Base-by-base conservation (phyloP, 1,284 basidiomycete genomes). In the Trichosporon sp. region DNA sequence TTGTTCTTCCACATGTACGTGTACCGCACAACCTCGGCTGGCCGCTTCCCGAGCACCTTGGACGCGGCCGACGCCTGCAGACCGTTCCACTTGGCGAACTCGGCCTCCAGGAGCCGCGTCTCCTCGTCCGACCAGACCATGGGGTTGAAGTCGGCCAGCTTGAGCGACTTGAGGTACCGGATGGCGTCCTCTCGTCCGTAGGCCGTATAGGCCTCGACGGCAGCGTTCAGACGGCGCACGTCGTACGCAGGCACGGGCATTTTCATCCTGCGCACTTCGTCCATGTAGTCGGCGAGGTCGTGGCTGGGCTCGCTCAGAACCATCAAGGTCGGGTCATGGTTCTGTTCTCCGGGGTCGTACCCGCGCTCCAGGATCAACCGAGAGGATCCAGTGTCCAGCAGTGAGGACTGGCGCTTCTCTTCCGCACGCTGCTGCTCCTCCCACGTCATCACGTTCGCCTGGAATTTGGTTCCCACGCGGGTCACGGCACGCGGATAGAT, bases 401-500 rank as follows among this genome's bases (percentile, higher is more conserved):
- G 69, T 1, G 64, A 68, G 1, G 70, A 63, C 25, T 72, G 66
- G 23, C 73, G 73, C 27, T 68, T 65, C 23, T 65, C 64, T 53
- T 77, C 77, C 7, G 71, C 71, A 5, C 63, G 76, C 62, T 75
- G 73, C 65, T 83, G 80, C 63, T 83, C 80, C 67, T 82, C 79
- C 80, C 81, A 83, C 0, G 78, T 70, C 5, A 78, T 76, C 13
- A 83, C 80, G 58, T 75, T 86, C 8, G 89, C 91, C 80, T 98
- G 95, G 79, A 88, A 98, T 78, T 92, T 95, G 64, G 89, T 87
- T 3, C 95, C 95, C 27, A 93, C 86, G 18, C 95, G 89, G 15
- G 92, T 95, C 2, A 92, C 91, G 7, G 92, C 89, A 63, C 93
- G 90, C 68, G 95, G 94, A 82, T 95, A 98, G 80, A 97, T 96